Evolutionary conservation across 345 rosid genomes (phyloP).

Genomic region (Arabidopsis suecica): DNA sequence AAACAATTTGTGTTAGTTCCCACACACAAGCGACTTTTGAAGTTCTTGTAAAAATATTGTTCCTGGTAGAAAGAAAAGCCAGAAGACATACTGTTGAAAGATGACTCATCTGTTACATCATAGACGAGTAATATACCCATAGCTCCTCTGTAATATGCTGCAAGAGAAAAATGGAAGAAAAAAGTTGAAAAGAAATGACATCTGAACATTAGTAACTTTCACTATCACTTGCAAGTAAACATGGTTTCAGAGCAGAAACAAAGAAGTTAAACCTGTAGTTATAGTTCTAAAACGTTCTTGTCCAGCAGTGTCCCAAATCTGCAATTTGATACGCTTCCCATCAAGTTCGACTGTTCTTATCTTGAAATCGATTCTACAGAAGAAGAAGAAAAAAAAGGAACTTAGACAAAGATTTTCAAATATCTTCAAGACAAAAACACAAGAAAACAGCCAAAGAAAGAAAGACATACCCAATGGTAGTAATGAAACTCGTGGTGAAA

Average conservation of each 20-base stretch:
- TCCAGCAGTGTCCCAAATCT: slow-evolving; percentile 92
- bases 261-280: slow-evolving; percentile 57
- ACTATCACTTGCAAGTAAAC: not conserved
- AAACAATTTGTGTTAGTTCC: slow-evolving; percentile 25
- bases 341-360: slow-evolving; percentile 74
- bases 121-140: slow-evolving; percentile 93
- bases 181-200: not conserved
- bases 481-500: slow-evolving; percentile 88
- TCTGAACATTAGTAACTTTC: not conserved
- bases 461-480: slow-evolving; percentile 76
- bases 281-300: slow-evolving; percentile 88
- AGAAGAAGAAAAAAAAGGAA: too few relatives aligned
- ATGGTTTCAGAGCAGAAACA: not conserved
- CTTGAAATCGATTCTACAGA: slow-evolving; percentile 79
- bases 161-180: slow-evolving; percentile 16
- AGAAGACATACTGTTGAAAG: slow-evolving; percentile 73
- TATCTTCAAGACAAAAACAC: too few relatives aligned
- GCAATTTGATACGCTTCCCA: slow-evolving; percentile 74
- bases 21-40: not conserved
- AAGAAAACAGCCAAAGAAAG: too few relatives aligned
- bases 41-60: not conserved
- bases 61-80: slow-evolving; percentile 5
- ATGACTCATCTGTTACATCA: slow-evolving; percentile 92
- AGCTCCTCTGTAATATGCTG: slow-evolving; percentile 95
- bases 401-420: too few relatives aligned